Evolutionary conservation across 768 basidiomycete genomes (phyloP).

Genomic region (Leccinum subgranulosum): DNA sequence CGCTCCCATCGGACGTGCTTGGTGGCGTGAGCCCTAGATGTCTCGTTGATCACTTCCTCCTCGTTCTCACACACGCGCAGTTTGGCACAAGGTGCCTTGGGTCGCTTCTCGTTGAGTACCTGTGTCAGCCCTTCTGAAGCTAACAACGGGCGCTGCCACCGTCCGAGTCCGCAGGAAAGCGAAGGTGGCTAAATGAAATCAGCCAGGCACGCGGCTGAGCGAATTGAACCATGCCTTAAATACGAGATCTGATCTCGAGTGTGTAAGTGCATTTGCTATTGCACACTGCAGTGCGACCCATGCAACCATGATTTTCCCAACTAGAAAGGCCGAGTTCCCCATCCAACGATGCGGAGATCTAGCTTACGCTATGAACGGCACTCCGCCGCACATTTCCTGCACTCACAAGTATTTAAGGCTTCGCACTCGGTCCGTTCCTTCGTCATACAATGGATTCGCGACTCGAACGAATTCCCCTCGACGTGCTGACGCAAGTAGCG

Average conservation of each 20-base stretch:
- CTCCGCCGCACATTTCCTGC: constrained; percentile 24
- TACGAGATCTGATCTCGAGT: constrained; percentile 34
- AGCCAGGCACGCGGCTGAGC: constrained; percentile 30
- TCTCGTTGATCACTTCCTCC: constrained; percentile 15
- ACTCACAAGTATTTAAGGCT: constrained; percentile 25
- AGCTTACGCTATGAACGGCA: constrained; percentile 33
- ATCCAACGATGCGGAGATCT: constrained; percentile 32
- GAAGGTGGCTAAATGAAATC: constrained; percentile 37
- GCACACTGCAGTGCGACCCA: constrained; percentile 28
- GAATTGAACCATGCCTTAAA: constrained; percentile 27
- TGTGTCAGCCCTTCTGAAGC: constrained; percentile 20
- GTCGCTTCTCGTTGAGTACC: constrained; percentile 23
- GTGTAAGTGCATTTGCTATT: constrained; percentile 30
- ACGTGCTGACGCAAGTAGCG: constrained; percentile 57
- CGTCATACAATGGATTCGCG: constrained; percentile 40
- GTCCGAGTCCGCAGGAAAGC: constrained; percentile 25
- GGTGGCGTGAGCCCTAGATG: constrained; percentile 20
- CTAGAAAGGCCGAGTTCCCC: constrained; percentile 32
- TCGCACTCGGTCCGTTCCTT: constrained; percentile 7
- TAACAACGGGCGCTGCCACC: constrained; percentile 16
- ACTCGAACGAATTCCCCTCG: constrained; percentile 50
- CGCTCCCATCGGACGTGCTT: constrained; percentile 16
- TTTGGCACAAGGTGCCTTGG: constrained; percentile 7
- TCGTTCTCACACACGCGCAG: constrained; percentile 23
- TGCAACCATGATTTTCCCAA: constrained; percentile 34